Evolutionary conservation across 768 basidiomycete genomes (phyloP).

Genomic region (Butyriboletus loyo): DNA sequence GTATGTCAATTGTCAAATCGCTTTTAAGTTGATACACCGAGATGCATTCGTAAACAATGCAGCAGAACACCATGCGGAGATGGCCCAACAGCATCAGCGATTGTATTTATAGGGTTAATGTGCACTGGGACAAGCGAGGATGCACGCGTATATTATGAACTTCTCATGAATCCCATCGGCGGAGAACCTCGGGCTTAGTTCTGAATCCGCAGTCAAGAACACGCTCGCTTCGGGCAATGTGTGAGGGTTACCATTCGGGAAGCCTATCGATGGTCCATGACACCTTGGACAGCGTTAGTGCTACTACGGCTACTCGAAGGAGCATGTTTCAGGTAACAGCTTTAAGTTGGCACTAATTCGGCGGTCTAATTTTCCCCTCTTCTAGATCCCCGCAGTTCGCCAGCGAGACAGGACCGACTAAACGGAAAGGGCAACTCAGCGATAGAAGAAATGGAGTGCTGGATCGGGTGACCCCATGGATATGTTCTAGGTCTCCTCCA

Average conservation of each 20-base stretch:
- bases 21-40: conserved; percentile 7
- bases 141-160: not conserved
- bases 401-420: not conserved
- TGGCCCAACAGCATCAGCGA: not conserved
- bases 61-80: not conserved
- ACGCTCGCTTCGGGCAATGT: conserved; percentile 4
- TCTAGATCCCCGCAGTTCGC: not conserved
- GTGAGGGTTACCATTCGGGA: no score
- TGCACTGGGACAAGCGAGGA: not conserved
- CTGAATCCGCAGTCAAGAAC: conserved; percentile 1
- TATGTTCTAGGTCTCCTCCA: no score
- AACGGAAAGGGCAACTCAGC: not conserved
- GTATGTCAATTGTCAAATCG: not conserved
- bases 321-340: not conserved
- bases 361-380: no score
- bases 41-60: conserved; percentile 1
- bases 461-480: no score
- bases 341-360: no score
- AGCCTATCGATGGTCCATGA: no score
- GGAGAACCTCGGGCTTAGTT: conserved; percentile 8
- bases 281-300: not conserved
- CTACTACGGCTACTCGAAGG: no score
- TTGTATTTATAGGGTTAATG: not conserved
- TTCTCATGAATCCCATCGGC: conserved; percentile 2
- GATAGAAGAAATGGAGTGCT: not conserved